Percentiles rank a stretch among this genome's conserved stretches.
These are phyloP conservation scores for Pseudozyma tsukubaensis DNA, from an alignment of 1,284 basidiomycete species.

Conservation along the genomic window DNA sequence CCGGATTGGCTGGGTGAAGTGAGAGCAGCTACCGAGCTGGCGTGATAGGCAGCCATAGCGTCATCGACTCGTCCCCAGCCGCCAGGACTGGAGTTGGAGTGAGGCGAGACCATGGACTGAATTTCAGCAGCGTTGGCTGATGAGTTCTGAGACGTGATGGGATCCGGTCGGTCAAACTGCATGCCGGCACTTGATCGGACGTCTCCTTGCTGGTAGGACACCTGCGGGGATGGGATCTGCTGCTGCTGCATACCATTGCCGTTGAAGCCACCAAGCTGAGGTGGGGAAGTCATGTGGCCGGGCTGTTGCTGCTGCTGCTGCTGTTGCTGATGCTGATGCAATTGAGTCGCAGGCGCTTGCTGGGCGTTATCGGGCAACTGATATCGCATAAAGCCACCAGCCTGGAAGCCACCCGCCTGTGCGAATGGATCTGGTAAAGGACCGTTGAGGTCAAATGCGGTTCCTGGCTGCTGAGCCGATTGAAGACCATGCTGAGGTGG, in stretches of 20 bases:
- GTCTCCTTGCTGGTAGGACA: no score
- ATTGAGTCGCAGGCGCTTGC: slow-evolving; percentile 14
- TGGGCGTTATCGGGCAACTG: slow-evolving; percentile 15
- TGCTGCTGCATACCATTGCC: slow-evolving; percentile 9
- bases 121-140: slow-evolving; percentile 7
- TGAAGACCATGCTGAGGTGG: slow-evolving; percentile 13
- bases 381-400: slow-evolving; percentile 29
- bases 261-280: slow-evolving; percentile 7
- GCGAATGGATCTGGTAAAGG: slow-evolving; percentile 24
- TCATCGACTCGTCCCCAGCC: slow-evolving; percentile 15
- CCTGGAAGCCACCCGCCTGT: slow-evolving; percentile 16
- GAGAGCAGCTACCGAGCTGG: slow-evolving; percentile 37
- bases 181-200: not conserved
- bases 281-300: slow-evolving; percentile 4
- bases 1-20: slow-evolving; percentile 17
- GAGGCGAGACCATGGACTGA: slow-evolving; percentile 18
- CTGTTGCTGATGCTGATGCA: slow-evolving; percentile 13
- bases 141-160: not conserved
- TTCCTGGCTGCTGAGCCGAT: slow-evolving; percentile 8
- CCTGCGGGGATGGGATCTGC: slow-evolving; percentile 5
- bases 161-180: not conserved
- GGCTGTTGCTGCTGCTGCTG: slow-evolving; percentile 9
- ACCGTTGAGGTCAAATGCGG: slow-evolving; percentile 13
- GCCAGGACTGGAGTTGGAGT: slow-evolving; percentile 18
- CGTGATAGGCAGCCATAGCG: slow-evolving; percentile 27